These are phyloP conservation scores for Dichotomocladium elegans DNA, from an alignment of 371 early-diverging fungal species.

Conservation along the genomic window DNA sequence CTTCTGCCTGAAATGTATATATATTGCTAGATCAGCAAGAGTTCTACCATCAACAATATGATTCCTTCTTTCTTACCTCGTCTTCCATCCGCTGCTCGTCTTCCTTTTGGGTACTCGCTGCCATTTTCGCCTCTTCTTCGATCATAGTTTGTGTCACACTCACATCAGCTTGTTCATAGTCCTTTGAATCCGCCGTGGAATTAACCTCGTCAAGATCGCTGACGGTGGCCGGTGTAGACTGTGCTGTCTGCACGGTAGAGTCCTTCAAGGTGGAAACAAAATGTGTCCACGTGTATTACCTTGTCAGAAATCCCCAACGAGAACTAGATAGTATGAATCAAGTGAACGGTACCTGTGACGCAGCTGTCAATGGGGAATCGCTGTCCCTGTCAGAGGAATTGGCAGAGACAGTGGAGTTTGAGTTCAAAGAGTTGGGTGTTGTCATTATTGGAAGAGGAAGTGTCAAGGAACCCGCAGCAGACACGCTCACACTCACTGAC, in stretches of 20 bases:
- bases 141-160: constrained; percentile 49
- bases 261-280: no score
- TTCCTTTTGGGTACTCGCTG: constrained; percentile 36
- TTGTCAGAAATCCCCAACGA: no score
- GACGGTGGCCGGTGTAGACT: neutral
- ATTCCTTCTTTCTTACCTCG: constrained; percentile 48
- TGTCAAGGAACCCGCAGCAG: no score
- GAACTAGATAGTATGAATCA: neutral
- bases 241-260: no score
- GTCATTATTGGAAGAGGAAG: no score
- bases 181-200: neutral
- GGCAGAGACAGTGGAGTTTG: no score
- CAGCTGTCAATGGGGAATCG: neutral
- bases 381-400: neutral
- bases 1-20: constrained; percentile 46
- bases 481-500: no score
- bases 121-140: constrained; percentile 49
- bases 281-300: no score
- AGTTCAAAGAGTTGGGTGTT: no score
- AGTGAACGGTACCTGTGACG: neutral
- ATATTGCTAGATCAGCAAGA: neutral
- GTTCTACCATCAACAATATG: no score
- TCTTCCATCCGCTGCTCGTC: constrained; percentile 43
- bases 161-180: constrained; percentile 4
- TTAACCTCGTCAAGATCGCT: neutral